These are phyloP conservation scores for Solanum infundibuliforme DNA, from an alignment of 257 asterid genomes.

Conservation along the genomic window DNA sequence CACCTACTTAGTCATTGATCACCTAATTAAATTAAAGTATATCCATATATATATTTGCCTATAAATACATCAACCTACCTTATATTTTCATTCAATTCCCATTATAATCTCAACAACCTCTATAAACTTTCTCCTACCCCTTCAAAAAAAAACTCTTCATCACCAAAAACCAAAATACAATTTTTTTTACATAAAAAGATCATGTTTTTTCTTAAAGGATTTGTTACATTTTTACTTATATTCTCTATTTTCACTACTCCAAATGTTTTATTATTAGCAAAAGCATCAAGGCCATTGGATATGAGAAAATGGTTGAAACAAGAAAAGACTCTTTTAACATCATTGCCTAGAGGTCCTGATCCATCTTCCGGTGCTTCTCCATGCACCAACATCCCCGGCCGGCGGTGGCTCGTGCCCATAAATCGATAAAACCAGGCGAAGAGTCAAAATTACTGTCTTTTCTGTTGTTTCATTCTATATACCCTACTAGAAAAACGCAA, in stretches of 20 bases:
- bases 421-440: neutral
- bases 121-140: neutral
- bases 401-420: neutral
- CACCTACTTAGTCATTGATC: neutral
- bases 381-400: conserved; percentile 5
- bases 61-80: neutral
- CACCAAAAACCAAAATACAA: neutral
- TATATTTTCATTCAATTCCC: neutral
- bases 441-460: neutral
- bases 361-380: conserved; percentile 6
- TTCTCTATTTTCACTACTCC: neutral
- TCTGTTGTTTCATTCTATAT: neutral
- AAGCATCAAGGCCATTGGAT: neutral
- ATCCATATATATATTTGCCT: neutral
- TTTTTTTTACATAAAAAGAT: neutral
- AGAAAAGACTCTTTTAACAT: neutral
- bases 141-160: neutral
- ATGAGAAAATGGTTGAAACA: neutral
- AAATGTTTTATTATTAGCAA: neutral
- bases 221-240: neutral
- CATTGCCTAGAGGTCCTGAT: neutral
- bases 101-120: neutral
- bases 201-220: neutral
- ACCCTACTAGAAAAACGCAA: neutral
- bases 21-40: neutral